Evolutionary conservation across 1,284 basidiomycete genomes (phyloP).

Genomic region (Neolentinus lepideus): DNA sequence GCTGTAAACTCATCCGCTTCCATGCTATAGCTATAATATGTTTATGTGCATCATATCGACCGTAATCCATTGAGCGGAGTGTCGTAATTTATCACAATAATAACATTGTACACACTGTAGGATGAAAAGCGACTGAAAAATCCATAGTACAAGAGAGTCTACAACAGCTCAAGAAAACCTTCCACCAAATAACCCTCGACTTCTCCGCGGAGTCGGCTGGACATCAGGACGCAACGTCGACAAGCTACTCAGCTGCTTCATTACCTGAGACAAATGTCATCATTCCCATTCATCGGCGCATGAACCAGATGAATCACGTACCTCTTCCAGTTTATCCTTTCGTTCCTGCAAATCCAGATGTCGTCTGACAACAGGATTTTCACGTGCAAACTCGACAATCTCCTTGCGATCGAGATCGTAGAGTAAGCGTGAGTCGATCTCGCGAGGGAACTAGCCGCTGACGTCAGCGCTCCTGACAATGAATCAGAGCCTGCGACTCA

Average conservation of each 20-base stretch:
- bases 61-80: background rate
- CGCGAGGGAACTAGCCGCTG: conserved; percentile 80
- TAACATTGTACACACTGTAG: conserved; percentile 1
- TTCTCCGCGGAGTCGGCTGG: conserved; percentile 58
- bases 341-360: conserved; percentile 96
- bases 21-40: background rate
- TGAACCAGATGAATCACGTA: conserved; percentile 21
- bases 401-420: conserved; percentile 88
- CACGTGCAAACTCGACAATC: conserved; percentile 85
- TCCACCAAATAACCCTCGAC: conserved; percentile 66
- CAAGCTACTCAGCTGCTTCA: conserved; percentile 84
- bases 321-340: conserved; percentile 97
- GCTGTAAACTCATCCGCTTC: conserved; percentile 16
- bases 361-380: conserved; percentile 81
- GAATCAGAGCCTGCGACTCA: conserved; percentile 23
- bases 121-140: background rate
- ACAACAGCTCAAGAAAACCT: conserved; percentile 38
- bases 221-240: conserved; percentile 77
- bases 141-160: background rate
- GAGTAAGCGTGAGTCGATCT: conserved; percentile 92
- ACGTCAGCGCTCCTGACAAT: background rate
- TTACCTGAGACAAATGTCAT: conserved; percentile 47
- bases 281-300: conserved; percentile 3
- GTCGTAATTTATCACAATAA: conserved; percentile 1
- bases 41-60: background rate